These are phyloP conservation scores for Pseudofabraea citricarpa DNA, from an alignment of 2,329 filamentous ascomycete genomes.

Conservation along the genomic window DNA sequence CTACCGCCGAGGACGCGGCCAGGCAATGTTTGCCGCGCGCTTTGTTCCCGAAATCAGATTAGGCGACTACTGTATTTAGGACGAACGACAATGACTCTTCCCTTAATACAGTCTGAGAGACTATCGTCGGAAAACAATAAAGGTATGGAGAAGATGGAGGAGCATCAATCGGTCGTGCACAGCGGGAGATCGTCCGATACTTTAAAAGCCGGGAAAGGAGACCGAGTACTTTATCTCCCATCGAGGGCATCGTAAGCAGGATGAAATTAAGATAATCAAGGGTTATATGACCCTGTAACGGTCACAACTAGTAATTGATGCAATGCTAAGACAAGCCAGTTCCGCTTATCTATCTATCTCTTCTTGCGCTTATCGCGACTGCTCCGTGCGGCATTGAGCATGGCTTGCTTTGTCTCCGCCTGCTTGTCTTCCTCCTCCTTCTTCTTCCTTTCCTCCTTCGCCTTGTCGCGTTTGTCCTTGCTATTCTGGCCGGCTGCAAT, in stretches of 20 bases:
- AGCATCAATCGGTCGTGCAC: no score
- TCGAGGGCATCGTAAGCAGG: neutral
- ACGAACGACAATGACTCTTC: neutral
- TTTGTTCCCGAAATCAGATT: neutral
- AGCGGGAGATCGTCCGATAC: neutral
- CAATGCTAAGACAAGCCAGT: neutral
- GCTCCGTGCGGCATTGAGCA: neutral
- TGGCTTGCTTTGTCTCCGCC: neutral
- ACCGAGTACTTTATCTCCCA: no score
- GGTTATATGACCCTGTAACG: neutral
- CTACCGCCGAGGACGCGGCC: no score
- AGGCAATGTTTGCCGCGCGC: neutral
- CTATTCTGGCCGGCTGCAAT: neutral
- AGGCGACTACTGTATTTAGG: neutral
- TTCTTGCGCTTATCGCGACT: neutral
- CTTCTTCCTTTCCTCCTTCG: neutral
- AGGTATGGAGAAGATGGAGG: no score
- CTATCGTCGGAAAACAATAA: neutral
- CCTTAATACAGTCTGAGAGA: no score
- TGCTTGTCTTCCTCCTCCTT: neutral
- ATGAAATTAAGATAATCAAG: neutral
- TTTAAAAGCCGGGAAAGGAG: neutral
- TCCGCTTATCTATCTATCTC: neutral
- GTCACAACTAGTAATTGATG: neutral
- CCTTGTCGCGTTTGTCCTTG: neutral